Conservation (phyloP, 2,329 filamentous ascomycete genomes). For the Diaporthe eres region DNA sequence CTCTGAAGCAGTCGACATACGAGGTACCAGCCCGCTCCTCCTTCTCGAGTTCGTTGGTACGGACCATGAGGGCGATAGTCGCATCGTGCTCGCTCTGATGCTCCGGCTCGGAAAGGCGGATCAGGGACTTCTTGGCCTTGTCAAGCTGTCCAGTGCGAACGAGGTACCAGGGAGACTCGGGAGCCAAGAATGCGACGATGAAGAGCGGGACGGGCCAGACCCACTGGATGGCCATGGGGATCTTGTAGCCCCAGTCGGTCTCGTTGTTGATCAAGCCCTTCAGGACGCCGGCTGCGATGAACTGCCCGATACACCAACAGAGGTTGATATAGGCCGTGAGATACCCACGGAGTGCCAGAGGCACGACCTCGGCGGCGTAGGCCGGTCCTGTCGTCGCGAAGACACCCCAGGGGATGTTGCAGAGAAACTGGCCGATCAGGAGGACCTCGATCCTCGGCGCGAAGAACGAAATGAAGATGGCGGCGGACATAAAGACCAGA, state of each 20-base stretch:
- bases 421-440: slow-evolving; percentile 62
- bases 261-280: slow-evolving; percentile 42
- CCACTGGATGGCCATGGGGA: slow-evolving; percentile 47
- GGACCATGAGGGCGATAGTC: slow-evolving; percentile 58
- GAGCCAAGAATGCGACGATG: slow-evolving; percentile 43
- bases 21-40: slow-evolving; percentile 54
- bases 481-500: slow-evolving; percentile 57
- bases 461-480: slow-evolving; percentile 66
- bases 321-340: slow-evolving; percentile 49
- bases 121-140: slow-evolving; percentile 40
- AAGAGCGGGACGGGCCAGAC: slow-evolving; percentile 44
- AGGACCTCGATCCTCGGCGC: slow-evolving; percentile 59
- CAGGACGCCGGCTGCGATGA: slow-evolving; percentile 46
- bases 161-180: slow-evolving; percentile 48
- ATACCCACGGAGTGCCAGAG: slow-evolving; percentile 47
- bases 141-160: slow-evolving; percentile 39
- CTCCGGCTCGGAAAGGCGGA: slow-evolving; percentile 48
- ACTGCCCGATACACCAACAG: slow-evolving; percentile 47
- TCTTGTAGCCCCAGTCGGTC: slow-evolving; percentile 47
- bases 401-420: slow-evolving; percentile 61
- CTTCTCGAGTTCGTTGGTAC: slow-evolving; percentile 62
- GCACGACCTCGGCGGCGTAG: slow-evolving; percentile 49
- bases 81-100: slow-evolving; percentile 54
- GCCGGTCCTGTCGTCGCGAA: slow-evolving; percentile 60
- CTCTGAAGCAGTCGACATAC: slow-evolving; percentile 63